A percentile compares a stretch with the other conserved stretches of the same genome.
Evolutionary conservation across 2,329 filamentous ascomycete genomes (phyloP).

Genomic region (Trichoderma sp.): DNA sequence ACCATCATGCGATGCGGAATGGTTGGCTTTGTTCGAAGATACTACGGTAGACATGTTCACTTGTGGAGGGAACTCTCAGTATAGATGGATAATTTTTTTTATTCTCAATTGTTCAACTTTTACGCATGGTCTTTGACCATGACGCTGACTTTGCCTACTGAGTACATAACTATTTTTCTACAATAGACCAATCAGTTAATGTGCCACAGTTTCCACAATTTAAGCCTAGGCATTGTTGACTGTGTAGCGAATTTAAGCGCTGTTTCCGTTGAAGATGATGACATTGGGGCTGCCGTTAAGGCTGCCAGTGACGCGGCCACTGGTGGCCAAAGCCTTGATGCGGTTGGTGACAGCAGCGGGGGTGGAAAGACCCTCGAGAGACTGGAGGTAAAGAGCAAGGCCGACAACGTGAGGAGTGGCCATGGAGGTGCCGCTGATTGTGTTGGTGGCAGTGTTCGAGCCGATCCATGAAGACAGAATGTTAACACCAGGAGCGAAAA

Average conservation of each 20-base stretch:
- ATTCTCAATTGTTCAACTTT: background rate
- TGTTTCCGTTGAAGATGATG: conserved; percentile 46
- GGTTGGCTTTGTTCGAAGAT: background rate
- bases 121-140: background rate
- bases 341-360: conserved; percentile 44
- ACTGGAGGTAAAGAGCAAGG: conserved; percentile 43
- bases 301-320: conserved; percentile 36
- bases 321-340: conserved; percentile 42
- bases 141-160: background rate
- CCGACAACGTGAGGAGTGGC: conserved; percentile 41
- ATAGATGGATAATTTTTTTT: background rate
- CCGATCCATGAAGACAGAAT: conserved; percentile 44
- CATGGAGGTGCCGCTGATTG: conserved; percentile 45
- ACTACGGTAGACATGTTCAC: background rate
- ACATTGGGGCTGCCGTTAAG: conserved; percentile 43
- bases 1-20: background rate
- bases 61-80: background rate
- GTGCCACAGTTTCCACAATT: background rate
- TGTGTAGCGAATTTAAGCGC: conserved; percentile 19
- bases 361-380: conserved; percentile 39
- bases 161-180: background rate
- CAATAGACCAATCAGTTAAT: background rate
- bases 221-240: background rate
- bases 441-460: conserved; percentile 29
- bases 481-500: conserved; percentile 42